Base-by-base conservation (phyloP, 352 stramenopile species). In the Globisporangium parvum region DNA sequence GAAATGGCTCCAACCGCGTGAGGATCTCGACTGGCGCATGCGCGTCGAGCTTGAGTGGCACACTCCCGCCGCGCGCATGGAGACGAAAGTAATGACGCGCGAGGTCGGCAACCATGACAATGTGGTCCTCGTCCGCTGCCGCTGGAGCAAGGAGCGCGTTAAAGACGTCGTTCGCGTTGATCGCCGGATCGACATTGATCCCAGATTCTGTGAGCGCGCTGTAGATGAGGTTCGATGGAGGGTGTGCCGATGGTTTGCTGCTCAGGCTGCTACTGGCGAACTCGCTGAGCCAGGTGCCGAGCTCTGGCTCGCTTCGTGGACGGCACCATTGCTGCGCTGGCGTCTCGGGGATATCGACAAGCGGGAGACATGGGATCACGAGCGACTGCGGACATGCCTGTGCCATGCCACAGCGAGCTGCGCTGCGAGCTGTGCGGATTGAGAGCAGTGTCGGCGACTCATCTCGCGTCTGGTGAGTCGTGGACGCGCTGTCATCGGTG, bases 21-120 rank as follows among this genome's bases (percentile, higher is more conserved):
- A 61, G 47, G 47, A 64, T 77, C 71, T 86, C 3, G 50, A 21
- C 3, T 73, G 65, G 78, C 6, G 87, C 60, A 1, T 55, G 66
- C 21, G 48, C 60, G 8, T 57, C 51, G 2, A 57, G 55, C 40
- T 57, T 49, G 17, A 57, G 40, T 14, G 51, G 23, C 24, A 48
- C 12, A 26, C 23, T 51, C 24, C 2, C 44, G 9, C 53, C 53
- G n/a, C 26, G 40, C 20, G 33, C 20, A 33, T 51, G n/a, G 6
- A 59, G 41, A 3, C 42, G 28, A 33, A 59, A 52, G 53, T 52
- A 59, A 28, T 59, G 44, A 2, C 53, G 45, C 2, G 39, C 33
- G 41, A 51, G 26, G 41, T 57, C 52, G 2, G 17, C 28, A 2
- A 40, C 2, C 51, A 57, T 47, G 24, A 17, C 40, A 18, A 57